These are phyloP conservation scores for Syzygium grande DNA, from an alignment of 345 rosid species.

Conservation along the genomic window DNA sequence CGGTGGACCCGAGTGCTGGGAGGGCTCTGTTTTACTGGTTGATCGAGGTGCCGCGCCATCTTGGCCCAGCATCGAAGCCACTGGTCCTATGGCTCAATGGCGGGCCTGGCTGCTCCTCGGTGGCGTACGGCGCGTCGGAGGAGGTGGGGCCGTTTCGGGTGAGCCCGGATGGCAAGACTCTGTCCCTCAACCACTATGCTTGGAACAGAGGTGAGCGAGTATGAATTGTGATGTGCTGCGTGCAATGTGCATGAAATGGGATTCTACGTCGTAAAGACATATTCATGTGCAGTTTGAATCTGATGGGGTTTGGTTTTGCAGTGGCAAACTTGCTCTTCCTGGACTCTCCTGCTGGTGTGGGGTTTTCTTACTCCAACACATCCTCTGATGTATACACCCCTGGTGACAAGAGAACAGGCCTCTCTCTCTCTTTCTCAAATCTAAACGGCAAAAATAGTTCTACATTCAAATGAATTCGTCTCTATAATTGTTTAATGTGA, in stretches of 20 bases:
- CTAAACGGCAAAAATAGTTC: not conserved
- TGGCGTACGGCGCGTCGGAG: conserved; percentile 82
- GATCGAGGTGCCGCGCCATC: conserved; percentile 26
- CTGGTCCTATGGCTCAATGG: conserved; percentile 82
- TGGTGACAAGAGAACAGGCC: conserved; percentile 87
- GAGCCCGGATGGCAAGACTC: conserved; percentile 46
- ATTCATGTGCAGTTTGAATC: not conserved
- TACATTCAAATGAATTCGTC: not conserved
- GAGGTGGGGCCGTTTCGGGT: conserved; percentile 92
- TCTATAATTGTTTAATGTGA: not conserved
- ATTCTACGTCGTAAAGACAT: not conserved
- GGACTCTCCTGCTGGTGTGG: conserved; percentile 92
- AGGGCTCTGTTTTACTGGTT: conserved; percentile 83
- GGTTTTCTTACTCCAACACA: conserved; percentile 72
- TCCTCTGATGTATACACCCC: conserved; percentile 37
- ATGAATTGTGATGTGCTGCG: not conserved
- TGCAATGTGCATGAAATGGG: not conserved
- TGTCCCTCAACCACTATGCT: conserved; percentile 43
- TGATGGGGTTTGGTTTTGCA: conserved; percentile 4
- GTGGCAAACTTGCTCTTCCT: conserved; percentile 77
- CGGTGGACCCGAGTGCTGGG: conserved; percentile 40
- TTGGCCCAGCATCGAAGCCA: conserved; percentile 27
- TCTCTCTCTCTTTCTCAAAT: not conserved
- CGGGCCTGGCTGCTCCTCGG: conserved; percentile 90
- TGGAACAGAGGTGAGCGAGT: conserved; percentile 62